Conservation (phyloP, 2,329 filamentous ascomycete genomes). For the Incumbomyces delicatus region DNA sequence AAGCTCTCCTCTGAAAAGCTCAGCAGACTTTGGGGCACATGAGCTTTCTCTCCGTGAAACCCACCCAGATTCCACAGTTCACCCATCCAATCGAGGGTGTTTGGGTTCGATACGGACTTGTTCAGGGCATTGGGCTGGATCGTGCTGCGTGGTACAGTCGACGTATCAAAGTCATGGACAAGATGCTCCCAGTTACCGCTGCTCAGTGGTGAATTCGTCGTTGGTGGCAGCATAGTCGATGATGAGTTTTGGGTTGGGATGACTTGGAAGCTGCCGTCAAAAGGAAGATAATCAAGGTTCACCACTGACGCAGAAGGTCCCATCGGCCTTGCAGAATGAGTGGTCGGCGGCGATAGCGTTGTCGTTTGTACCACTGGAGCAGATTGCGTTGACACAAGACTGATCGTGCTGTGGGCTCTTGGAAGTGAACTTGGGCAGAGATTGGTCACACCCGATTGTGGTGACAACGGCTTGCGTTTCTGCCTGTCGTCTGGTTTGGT, state of each 20-base stretch:
- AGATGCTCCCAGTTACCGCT: constrained; percentile 71
- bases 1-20: constrained; percentile 53
- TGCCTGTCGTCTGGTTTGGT: constrained; percentile 8
- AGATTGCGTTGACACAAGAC: constrained; percentile 19
- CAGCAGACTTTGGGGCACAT: constrained; percentile 43
- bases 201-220: constrained; percentile 28
- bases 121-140: constrained; percentile 14
- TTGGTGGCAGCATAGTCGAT: constrained; percentile 29
- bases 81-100: constrained; percentile 24
- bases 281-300: constrained; percentile 52
- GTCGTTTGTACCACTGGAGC: constrained; percentile 12
- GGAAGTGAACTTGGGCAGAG: constrained; percentile 5
- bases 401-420: constrained; percentile 16
- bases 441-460: constrained; percentile 9
- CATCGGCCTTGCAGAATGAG: constrained; percentile 5
- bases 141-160: neutral
- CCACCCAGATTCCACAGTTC: constrained; percentile 31
- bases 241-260: constrained; percentile 37
- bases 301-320: constrained; percentile 19
- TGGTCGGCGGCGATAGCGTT: constrained; percentile 8
- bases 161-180: constrained; percentile 64
- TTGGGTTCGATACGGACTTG: constrained; percentile 24
- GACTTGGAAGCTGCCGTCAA: constrained; percentile 21
- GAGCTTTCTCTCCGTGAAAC: constrained; percentile 26
- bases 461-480: constrained; percentile 7